phyloP scores from a whole-genome alignment of 208 protist species.

The Herpetomonas muscarum region DNA sequence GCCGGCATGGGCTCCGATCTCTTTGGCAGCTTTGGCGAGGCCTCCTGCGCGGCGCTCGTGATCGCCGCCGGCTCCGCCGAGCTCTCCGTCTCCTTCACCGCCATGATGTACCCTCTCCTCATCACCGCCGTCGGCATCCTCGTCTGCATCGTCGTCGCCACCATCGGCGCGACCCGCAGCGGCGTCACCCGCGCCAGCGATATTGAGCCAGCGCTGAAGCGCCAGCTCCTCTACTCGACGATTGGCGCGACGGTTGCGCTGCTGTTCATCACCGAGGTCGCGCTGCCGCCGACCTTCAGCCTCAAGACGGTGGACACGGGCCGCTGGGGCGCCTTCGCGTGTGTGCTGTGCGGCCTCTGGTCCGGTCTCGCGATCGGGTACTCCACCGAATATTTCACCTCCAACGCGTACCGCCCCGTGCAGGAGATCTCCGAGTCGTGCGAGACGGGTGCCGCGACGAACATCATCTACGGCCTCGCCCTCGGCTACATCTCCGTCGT shows the following conservation, averaged over 20 bases:
- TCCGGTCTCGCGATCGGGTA: conserved; percentile 88
- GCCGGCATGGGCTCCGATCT: conserved; percentile 95
- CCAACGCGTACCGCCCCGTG: conserved; percentile 80
- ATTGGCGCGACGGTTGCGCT: conserved; percentile 58
- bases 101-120: conserved; percentile 87
- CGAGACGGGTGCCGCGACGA: conserved; percentile 86
- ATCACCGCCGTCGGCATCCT: conserved; percentile 77
- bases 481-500: conserved; percentile 93
- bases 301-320: conserved; percentile 27
- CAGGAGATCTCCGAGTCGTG: conserved; percentile 77
- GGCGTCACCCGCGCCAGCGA: conserved; percentile 46
- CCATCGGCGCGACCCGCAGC: conserved; percentile 50
- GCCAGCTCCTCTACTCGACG: conserved; percentile 76
- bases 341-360: conserved; percentile 80
- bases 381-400: conserved; percentile 92
- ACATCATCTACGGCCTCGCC: conserved; percentile 93
- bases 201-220: conserved; percentile 79
- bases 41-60: conserved; percentile 91
- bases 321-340: conserved; percentile 62
- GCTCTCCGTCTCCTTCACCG: conserved; percentile 58
- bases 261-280: conserved; percentile 50
- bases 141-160: conserved; percentile 70
- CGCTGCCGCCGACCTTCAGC: conserved; percentile 55
- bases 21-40: conserved; percentile 95
- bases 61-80: conserved; percentile 63